Evolutionary conservation across 179 eudicot species (phyloP).

Genomic region (Gypsophila paniculata): DNA sequence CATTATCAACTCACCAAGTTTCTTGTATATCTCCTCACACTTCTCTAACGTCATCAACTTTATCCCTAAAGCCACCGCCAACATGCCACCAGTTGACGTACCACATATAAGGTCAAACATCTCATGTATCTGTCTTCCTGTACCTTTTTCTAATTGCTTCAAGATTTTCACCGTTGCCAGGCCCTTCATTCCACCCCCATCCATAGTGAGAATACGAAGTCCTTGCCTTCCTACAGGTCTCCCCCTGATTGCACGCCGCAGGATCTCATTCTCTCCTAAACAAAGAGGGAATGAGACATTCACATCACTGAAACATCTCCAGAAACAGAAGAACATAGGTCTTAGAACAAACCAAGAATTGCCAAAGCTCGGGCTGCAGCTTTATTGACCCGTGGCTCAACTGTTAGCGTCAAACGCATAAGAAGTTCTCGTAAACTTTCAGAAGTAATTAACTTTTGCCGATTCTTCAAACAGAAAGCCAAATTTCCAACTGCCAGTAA

Average conservation of each 20-base stretch:
- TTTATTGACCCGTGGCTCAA: slow-evolving; percentile 80
- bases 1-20: slow-evolving; percentile 60
- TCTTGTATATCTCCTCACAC: slow-evolving; percentile 97
- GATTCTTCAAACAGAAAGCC: slow-evolving; percentile 85
- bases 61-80: slow-evolving; percentile 96
- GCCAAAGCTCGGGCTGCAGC: slow-evolving; percentile 98
- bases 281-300: slow-evolving; percentile 15
- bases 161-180: slow-evolving; percentile 86
- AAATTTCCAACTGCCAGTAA: slow-evolving; percentile 80
- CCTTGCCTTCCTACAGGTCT: slow-evolving; percentile 87
- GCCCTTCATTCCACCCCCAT: slow-evolving; percentile 99
- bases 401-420: slow-evolving; percentile 67
- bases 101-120: slow-evolving; percentile 98
- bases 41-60: slow-evolving; percentile 78
- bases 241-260: slow-evolving; percentile 84
- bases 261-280: slow-evolving; percentile 87
- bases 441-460: slow-evolving; percentile 72
- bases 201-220: slow-evolving; percentile 90
- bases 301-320: slow-evolving; percentile 14
- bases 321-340: slow-evolving; percentile 15
- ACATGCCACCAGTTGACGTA: slow-evolving; percentile 99
- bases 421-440: slow-evolving; percentile 95
- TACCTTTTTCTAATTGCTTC: slow-evolving; percentile 82
- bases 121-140: slow-evolving; percentile 92
- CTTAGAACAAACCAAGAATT: slow-evolving; percentile 72